Percentiles rank a stretch among this genome's conserved stretches.
These are phyloP conservation scores for Magnolia sinica DNA, from an alignment of 164 flowering plant genomes.

Conservation along the genomic window DNA sequence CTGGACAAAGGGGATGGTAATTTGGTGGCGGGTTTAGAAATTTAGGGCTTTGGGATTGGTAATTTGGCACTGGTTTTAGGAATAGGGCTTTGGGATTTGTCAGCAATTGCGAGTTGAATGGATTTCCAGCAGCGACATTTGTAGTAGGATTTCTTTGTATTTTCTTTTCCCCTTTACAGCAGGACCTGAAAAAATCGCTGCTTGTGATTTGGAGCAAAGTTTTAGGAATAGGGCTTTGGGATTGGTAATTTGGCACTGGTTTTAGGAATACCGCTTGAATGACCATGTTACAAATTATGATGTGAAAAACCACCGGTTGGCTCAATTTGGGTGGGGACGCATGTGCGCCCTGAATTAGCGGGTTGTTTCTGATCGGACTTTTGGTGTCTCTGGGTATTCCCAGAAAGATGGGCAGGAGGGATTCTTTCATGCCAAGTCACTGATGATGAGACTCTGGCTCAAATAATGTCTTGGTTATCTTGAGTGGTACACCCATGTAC, in stretches of 20 bases:
- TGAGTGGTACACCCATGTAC: no score
- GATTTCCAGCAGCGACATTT: not conserved
- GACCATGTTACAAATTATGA: not conserved
- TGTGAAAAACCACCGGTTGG: not conserved
- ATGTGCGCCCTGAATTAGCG: not conserved
- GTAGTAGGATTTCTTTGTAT: not conserved
- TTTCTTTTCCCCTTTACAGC: no score
- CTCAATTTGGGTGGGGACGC: not conserved
- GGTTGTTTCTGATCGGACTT: not conserved
- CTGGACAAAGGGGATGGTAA: not conserved
- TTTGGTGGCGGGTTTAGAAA: not conserved
- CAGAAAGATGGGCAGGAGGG: not conserved
- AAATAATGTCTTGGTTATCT: no score
- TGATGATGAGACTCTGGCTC: no score
- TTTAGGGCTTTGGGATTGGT: not conserved
- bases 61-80: not conserved
- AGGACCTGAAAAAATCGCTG: no score
- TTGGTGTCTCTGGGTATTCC: not conserved
- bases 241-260: no score
- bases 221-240: no score
- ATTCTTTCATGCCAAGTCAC: no score
- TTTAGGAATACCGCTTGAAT: no score
- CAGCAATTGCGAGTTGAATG: not conserved
- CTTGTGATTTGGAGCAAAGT: not conserved
- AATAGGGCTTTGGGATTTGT: not conserved